A percentile compares a stretch with the other conserved stretches of the same genome.
Conservation (phyloP, 2,329 filamentous ascomycete species). For the Ascochyta lentis region DNA sequence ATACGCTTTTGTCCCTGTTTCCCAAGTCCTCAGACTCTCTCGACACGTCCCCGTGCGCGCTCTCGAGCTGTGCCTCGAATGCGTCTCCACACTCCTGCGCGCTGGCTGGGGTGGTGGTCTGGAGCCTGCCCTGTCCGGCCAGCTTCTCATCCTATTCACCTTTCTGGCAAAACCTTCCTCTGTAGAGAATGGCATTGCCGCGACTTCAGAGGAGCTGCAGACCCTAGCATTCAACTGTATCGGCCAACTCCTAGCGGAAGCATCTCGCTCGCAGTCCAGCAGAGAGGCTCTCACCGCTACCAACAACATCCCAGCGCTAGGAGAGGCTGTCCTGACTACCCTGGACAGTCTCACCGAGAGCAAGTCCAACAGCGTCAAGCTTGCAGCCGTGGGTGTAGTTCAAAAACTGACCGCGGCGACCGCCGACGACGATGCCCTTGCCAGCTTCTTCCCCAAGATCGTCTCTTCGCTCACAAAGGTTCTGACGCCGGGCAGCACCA, state of each 20-base stretch:
- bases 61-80: constrained; percentile 78
- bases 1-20: constrained; percentile 93
- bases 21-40: constrained; percentile 81
- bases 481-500: constrained; percentile 71
- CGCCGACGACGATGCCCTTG: constrained; percentile 75
- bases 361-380: constrained; percentile 70
- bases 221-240: constrained; percentile 75
- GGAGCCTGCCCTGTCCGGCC: constrained; percentile 75
- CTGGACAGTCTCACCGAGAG: constrained; percentile 75
- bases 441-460: constrained; percentile 86
- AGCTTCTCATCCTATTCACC: constrained; percentile 83
- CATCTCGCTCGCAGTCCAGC: constrained; percentile 58
- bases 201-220: constrained; percentile 75
- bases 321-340: constrained; percentile 81
- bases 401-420: constrained; percentile 68
- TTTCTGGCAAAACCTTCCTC: constrained; percentile 78
- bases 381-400: constrained; percentile 72
- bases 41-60: constrained; percentile 73
- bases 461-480: constrained; percentile 81
- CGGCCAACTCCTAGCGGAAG: constrained; percentile 67
- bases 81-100: constrained; percentile 73
- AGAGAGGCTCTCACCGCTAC: constrained; percentile 60
- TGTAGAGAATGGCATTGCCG: constrained; percentile 54
- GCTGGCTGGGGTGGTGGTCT: constrained; percentile 81
- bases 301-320: constrained; percentile 75